A percentile compares a stretch with the other conserved stretches of the same genome.
Conservation (phyloP, 1,284 basidiomycete genomes). For the Rhodotorula sp. region DNA sequence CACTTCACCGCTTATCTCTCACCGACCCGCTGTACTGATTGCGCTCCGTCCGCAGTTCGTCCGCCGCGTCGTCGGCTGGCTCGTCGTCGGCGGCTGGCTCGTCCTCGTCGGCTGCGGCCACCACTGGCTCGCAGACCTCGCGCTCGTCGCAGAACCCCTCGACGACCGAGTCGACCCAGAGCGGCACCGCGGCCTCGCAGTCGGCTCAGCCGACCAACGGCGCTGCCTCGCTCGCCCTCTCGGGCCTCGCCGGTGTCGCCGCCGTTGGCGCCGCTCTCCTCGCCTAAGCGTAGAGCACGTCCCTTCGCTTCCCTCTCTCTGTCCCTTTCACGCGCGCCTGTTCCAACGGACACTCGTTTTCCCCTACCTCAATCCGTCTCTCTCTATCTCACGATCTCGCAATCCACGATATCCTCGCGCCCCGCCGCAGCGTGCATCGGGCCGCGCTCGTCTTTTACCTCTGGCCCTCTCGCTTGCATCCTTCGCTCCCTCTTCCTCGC, state of each 20-base stretch:
- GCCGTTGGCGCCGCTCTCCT: constrained; percentile 24
- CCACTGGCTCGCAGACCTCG: neutral
- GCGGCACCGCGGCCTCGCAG: neutral
- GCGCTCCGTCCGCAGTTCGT: neutral
- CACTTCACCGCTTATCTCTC: too few species aligned
- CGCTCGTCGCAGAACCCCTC: too few species aligned
- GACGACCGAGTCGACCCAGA: too few species aligned
- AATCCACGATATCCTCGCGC: too few species aligned
- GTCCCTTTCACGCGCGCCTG: neutral
- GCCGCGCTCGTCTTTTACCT: too few species aligned
- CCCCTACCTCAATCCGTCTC: neutral
- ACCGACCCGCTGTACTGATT: too few species aligned
- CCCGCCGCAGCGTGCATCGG: too few species aligned
- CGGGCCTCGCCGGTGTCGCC: constrained; percentile 22
- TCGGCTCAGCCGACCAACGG: neutral
- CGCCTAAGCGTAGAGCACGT: constrained; percentile 11
- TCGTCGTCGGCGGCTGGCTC: neutral
- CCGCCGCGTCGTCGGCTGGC: constrained; percentile 2
- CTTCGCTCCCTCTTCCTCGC: neutral
- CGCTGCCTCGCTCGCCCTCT: constrained; percentile 13
- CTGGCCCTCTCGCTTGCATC: too few species aligned
- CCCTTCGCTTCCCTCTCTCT: neutral
- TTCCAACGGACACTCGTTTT: neutral
- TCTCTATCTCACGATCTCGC: neutral
- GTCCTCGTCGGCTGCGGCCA: constrained; percentile 2